Base-by-base conservation (phyloP, 2,329 filamentous ascomycete genomes). In the Sarocladium strictum region DNA sequence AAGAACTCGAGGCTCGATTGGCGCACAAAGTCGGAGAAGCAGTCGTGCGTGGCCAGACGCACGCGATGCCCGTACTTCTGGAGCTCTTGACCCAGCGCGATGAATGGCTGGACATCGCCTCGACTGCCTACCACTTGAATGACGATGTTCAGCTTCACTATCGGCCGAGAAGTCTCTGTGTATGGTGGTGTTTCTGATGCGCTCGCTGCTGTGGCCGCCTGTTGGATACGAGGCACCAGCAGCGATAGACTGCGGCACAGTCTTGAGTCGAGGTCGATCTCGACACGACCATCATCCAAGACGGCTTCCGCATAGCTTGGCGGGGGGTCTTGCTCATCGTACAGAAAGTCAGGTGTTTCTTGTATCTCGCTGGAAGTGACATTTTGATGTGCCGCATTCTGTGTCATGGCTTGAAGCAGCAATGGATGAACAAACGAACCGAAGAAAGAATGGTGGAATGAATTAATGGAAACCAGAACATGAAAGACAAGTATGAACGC, bases 41-140 rank as follows among this genome's bases (percentile, higher is more conserved):
- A 68, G 26, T 69, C 57, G 59, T 82, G 88, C 0, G 87, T 90
- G 1, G 87, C 87, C 37, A 91, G 82, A 10, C 88, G 77, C 2
- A 91, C 86, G 3, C 86, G 78, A 63, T 92, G 88, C 1, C 85
- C 84, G 59, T 87, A 83, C 38, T 87, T 77, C 61, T 85, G 82
- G 23, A 92, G 68, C 1, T 86, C 78, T 65, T 85, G 84, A 12
- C 85, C 87, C 47, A 92, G 78, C 58, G 83, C 84, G 15, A 93
- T 67, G 58, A 92, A 93, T 0, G 89, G 89, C 62, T 92, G 88
- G 2, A 88, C 85, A 61, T 93, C 88, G n/a, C 88, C 88, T 41
- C 88, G 76, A 9, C 82, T 87, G 1, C 89, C 88, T 58, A 92
- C 89, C 3, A 91, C 86, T 77, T 90, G 89, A 57, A 92, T 85